Conservation (phyloP, 495 filamentous ascomycete species). For the Xylaria curta region DNA sequence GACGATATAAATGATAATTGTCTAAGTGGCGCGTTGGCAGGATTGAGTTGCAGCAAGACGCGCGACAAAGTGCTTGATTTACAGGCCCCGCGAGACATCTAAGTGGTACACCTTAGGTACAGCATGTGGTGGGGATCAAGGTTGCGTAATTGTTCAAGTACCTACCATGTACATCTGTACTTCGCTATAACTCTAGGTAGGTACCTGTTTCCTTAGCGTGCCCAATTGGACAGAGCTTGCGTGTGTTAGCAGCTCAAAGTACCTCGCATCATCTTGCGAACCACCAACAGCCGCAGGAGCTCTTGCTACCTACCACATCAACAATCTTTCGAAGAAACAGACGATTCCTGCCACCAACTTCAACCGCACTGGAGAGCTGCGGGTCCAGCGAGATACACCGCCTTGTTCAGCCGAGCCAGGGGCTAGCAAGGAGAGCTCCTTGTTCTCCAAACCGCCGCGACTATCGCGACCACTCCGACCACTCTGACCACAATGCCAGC, state of each 20-base stretch:
- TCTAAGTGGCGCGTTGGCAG: conserved; percentile 1
- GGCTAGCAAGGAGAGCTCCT: conserved; percentile 26
- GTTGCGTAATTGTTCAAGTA: too few relatives aligned
- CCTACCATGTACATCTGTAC: neutral
- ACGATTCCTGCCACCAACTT: neutral
- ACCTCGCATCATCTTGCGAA: neutral
- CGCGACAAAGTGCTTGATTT: conserved; percentile 10
- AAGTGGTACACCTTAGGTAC: neutral
- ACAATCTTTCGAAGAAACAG: neutral
- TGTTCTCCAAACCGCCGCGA: conserved; percentile 12
- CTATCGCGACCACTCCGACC: conserved; percentile 17
- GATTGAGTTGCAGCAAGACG: neutral
- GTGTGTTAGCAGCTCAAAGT: conserved; percentile 2
- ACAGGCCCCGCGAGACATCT: neutral
- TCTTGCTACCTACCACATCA: neutral
- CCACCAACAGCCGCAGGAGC: neutral
- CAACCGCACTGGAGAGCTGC: neutral
- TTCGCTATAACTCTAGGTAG: too few relatives aligned
- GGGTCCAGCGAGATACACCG: neutral
- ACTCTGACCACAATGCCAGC: conserved; percentile 70
- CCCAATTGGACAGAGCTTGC: neutral
- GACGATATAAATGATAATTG: neutral
- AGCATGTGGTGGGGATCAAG: too few relatives aligned
- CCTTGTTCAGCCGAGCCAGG: neutral
- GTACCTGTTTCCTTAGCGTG: neutral